Percentiles rank a stretch among this genome's conserved stretches.
phyloP scores from a whole-genome alignment of 495 filamentous ascomycete genomes.

The Penicillium soppii region DNA sequence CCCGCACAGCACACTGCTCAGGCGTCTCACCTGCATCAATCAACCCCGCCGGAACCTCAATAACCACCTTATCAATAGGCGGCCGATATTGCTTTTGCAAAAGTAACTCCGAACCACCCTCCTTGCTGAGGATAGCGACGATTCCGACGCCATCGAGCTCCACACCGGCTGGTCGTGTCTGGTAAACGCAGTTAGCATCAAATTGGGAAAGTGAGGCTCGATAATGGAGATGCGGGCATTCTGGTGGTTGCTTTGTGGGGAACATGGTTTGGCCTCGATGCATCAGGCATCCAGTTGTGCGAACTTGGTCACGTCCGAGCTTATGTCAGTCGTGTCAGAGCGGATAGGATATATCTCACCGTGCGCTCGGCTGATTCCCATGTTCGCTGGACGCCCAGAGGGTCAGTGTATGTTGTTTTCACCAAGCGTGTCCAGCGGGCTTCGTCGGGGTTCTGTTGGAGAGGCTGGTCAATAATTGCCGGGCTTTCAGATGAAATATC shows the following conservation, averaged over 20 bases:
- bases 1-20: conserved; percentile 78
- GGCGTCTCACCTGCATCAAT: conserved; percentile 80
- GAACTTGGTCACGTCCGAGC: not conserved
- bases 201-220: not conserved
- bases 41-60: conserved; percentile 85
- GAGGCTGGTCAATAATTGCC: not conserved
- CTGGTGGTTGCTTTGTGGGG: not conserved
- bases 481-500: too few species aligned
- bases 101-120: conserved; percentile 69
- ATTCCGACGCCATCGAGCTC: conserved; percentile 90
- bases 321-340: too few species aligned
- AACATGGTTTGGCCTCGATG: not conserved
- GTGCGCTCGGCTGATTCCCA: conserved; percentile 82
- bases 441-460: conserved; percentile 47
- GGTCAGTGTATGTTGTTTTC: conserved; percentile 73
- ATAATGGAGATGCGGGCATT: not conserved
- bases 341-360: conserved; percentile 34
- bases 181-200: conserved; percentile 3
- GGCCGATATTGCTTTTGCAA: conserved; percentile 89
- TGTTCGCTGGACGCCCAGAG: conserved; percentile 63
- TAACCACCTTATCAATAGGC: conserved; percentile 71
- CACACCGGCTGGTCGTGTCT: conserved; percentile 65
- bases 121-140: conserved; percentile 77
- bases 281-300: not conserved
- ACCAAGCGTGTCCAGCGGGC: conserved; percentile 74